phyloP scores from a whole-genome alignment of 2,329 filamentous ascomycete genomes.

The Trematosphaeria pertusa region DNA sequence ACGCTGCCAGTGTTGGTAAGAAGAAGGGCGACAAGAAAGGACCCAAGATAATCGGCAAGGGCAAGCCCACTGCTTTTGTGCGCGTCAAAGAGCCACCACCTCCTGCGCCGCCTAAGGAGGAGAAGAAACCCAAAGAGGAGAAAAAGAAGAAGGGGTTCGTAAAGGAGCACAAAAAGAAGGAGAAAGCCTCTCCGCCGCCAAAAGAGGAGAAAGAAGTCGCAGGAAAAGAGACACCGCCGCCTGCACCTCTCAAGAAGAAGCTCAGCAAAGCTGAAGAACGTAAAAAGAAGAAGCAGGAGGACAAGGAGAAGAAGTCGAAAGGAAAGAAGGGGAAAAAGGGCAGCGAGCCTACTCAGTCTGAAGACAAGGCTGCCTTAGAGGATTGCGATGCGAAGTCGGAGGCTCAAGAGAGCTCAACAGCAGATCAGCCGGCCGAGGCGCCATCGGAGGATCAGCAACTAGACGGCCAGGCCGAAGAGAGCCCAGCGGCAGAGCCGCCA shows the following conservation, averaged over 20 bases:
- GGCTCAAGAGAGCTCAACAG: conserved; percentile 16
- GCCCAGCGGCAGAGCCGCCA: not conserved
- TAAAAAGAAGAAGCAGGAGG: conserved; percentile 34
- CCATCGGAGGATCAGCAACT: not conserved
- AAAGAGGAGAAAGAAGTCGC: conserved; percentile 12
- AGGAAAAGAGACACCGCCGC: conserved; percentile 12
- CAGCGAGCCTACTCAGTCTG: conserved; percentile 11
- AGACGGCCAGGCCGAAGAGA: not conserved
- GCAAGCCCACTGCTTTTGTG: conserved; percentile 41
- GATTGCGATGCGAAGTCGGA: conserved; percentile 28
- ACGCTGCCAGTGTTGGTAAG: conserved; percentile 32
- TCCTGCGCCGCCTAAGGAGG: conserved; percentile 18
- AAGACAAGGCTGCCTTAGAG: conserved; percentile 15
- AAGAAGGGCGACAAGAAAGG: conserved; percentile 36
- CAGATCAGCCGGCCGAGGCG: conserved; percentile 14
- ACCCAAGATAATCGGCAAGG: conserved; percentile 28
- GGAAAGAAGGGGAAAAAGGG: conserved; percentile 26
- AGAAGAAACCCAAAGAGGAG: conserved; percentile 31
- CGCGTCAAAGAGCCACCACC: conserved; percentile 36
- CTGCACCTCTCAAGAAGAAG: conserved; percentile 28
- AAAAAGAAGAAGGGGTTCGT: conserved; percentile 30
- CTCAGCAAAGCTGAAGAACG: conserved; percentile 33
- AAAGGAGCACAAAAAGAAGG: conserved; percentile 18
- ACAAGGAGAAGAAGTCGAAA: conserved; percentile 30
- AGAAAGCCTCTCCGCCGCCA: conserved; percentile 12